Base-by-base conservation (phyloP, 164 flowering plant species). In the Hamamelis virginiana region DNA sequence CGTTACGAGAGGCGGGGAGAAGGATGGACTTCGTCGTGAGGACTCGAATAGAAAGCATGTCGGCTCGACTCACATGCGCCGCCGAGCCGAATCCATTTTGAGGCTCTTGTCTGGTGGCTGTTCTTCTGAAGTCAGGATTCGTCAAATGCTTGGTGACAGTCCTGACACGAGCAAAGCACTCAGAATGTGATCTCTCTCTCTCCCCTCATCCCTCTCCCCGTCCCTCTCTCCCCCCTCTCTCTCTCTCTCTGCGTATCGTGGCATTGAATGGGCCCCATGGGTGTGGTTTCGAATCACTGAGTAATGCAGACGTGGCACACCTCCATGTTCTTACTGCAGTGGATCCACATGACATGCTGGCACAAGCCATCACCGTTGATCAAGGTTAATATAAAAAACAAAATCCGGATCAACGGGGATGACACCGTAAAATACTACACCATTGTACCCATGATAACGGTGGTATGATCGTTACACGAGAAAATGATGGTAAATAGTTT, bases 101-200 rank as follows among this genome's bases (percentile, higher is more conserved):
- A 80, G 67, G 73, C 38, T 88, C 27, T 78, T 93, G 26, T 77
- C 91, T 25, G 66, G 67, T 23, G 85, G 86, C 11, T 63, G 83
- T 67, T 70, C 82, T 63, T 82, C 97, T 59, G 98, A 93, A 72
- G 68, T 79, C 28, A 73, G 61, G 74, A 93, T 93, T 22, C 91
- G 97, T 8, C 75, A 76, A 45, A 63, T 75, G 62, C 86, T 91
- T 43, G 94, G 94, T 27, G 91, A 91, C 72, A 89, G 88, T 71
- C 95, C 97, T 51, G 93, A 88, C 76, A 93, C 98, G 57, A 89
- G 97, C 84, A 93, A 93, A 74, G 94, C 98, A 19, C 88, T 93
- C 58, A 78, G 98, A 79, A 83, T 88, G 98, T 93, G 48, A 74
- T 68, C 67, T 67, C 48, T 70, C 71, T 66, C 77, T 62, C n/a